Percentiles rank a stretch among this genome's conserved stretches.
Evolutionary conservation across 768 basidiomycete species (phyloP).

Genomic region (Cubamyces sp.): DNA sequence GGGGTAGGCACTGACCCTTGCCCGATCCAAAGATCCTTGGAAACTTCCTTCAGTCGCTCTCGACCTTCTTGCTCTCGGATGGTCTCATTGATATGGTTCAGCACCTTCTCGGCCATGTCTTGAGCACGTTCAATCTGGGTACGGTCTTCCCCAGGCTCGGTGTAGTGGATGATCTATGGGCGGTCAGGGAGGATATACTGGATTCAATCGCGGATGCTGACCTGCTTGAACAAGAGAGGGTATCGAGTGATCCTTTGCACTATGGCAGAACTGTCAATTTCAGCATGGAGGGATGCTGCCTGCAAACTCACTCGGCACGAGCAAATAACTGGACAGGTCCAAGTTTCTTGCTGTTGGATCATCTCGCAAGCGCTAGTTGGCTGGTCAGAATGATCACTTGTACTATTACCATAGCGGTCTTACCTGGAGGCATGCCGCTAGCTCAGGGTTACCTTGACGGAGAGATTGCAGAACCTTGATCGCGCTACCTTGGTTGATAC

Average conservation of each 20-base stretch:
- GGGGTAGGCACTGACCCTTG: conserved; percentile 59
- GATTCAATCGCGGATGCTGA: too few species aligned
- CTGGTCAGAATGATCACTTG: too few species aligned
- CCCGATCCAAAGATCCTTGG: conserved; percentile 85
- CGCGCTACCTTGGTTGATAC: conserved; percentile 83
- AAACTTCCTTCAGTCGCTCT: conserved; percentile 75
- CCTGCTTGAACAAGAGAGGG: conserved; percentile 85
- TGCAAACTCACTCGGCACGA: conserved; percentile 77
- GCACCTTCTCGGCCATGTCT: conserved; percentile 68
- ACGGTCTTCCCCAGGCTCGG: conserved; percentile 67
- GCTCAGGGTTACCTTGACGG: conserved; percentile 65
- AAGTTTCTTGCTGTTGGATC: conserved; percentile 78
- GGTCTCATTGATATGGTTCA: conserved; percentile 84
- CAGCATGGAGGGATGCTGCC: background rate
- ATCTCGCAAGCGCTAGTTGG: conserved; percentile 67
- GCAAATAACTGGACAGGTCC: conserved; percentile 88
- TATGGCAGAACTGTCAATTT: conserved; percentile 33
- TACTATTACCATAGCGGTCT: conserved; percentile 4
- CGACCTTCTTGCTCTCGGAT: conserved; percentile 83
- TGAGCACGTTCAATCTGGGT: conserved; percentile 57
- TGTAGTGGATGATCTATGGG: conserved; percentile 75
- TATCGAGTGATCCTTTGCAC: conserved; percentile 98
- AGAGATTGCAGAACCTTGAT: conserved; percentile 77
- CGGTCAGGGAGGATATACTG: background rate
- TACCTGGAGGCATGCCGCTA: conserved; percentile 73